Percentiles rank a stretch among this genome's conserved stretches.
phyloP scores from a whole-genome alignment of 2,329 filamentous ascomycete genomes.

The Drechslerella dactyloides region DNA sequence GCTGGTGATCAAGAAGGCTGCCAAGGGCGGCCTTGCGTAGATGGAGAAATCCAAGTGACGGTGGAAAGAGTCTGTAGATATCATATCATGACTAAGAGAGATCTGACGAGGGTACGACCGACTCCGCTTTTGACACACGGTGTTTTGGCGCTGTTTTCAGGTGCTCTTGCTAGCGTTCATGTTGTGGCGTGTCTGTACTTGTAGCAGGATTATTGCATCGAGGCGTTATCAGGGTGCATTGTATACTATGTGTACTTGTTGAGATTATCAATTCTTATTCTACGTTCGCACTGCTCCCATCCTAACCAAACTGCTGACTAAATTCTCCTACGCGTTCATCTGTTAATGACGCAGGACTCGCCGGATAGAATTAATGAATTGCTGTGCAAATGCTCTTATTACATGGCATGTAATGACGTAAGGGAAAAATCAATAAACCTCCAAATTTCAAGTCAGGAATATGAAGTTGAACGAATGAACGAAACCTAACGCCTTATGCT shows the following conservation, averaged over 20 bases:
- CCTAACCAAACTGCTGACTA: too few relatives aligned
- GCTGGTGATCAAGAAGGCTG: slow-evolving; percentile 35
- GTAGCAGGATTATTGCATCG: slow-evolving; percentile 5
- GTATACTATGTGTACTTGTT: neutral
- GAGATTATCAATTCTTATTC: too few relatives aligned
- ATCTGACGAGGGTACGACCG: slow-evolving; percentile 23
- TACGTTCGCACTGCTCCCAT: too few relatives aligned
- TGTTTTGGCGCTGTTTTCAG: slow-evolving; percentile 20
- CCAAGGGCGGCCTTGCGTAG: slow-evolving; percentile 3
- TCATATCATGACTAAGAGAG: slow-evolving; percentile 22
- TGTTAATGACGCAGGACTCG: too few relatives aligned
- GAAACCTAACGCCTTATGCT: too few relatives aligned
- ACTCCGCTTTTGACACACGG: slow-evolving; percentile 27
- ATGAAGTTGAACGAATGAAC: too few relatives aligned
- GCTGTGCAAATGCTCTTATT: too few relatives aligned
- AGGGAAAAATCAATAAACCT: too few relatives aligned
- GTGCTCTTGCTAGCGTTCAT: slow-evolving; percentile 16
- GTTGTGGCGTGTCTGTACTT: slow-evolving; percentile 4
- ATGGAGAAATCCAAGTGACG: neutral
- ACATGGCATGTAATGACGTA: too few relatives aligned
- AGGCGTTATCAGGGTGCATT: slow-evolving; percentile 37
- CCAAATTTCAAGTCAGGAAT: too few relatives aligned
- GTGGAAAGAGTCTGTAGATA: slow-evolving; percentile 29
- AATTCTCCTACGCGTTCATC: too few relatives aligned
- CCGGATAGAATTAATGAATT: too few relatives aligned